Percentiles rank a stretch among this genome's conserved stretches.
These are phyloP conservation scores for Helicostylum pulchrum DNA, from an alignment of 192 early-diverging fungal genomes.

Conservation along the genomic window DNA sequence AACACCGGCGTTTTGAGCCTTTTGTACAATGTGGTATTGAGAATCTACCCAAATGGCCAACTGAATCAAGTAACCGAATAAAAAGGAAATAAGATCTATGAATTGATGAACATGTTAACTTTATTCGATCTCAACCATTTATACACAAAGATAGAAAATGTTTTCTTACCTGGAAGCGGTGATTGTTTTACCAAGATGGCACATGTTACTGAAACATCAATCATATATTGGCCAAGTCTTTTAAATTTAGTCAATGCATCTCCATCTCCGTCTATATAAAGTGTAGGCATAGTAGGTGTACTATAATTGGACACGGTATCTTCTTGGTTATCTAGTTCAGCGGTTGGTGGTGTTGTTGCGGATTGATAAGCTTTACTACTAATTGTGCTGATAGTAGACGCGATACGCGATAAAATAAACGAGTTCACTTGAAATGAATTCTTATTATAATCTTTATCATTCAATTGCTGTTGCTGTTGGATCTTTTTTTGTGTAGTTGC, in stretches of 20 bases:
- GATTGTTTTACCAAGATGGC: conserved; percentile 55
- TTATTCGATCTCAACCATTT: background rate
- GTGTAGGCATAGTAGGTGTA: background rate
- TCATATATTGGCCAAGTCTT: conserved; percentile 34
- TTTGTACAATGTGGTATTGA: conserved; percentile 43
- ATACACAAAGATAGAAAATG: background rate
- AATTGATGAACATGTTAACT: background rate
- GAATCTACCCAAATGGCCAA: conserved; percentile 40
- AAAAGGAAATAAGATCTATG: conserved; percentile 22
- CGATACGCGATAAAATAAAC: conserved; percentile 42
- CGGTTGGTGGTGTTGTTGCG: background rate
- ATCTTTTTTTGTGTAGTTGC: background rate
- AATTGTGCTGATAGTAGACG: conserved; percentile 6
- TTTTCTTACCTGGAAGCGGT: conserved; percentile 43
- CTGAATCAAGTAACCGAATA: conserved; percentile 40
- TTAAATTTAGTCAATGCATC: conserved; percentile 30
- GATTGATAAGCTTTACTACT: conserved; percentile 3
- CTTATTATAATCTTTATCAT: no score
- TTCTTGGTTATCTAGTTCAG: no score
- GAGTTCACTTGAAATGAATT: conserved; percentile 30
- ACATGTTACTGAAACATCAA: conserved; percentile 41
- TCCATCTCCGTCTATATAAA: background rate
- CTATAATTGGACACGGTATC: no score
- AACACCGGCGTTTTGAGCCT: conserved; percentile 46
- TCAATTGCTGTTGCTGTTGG: no score